Evolutionary conservation across 2,329 filamentous ascomycete species (phyloP).

Genomic region (Elsinoe batatas): DNA sequence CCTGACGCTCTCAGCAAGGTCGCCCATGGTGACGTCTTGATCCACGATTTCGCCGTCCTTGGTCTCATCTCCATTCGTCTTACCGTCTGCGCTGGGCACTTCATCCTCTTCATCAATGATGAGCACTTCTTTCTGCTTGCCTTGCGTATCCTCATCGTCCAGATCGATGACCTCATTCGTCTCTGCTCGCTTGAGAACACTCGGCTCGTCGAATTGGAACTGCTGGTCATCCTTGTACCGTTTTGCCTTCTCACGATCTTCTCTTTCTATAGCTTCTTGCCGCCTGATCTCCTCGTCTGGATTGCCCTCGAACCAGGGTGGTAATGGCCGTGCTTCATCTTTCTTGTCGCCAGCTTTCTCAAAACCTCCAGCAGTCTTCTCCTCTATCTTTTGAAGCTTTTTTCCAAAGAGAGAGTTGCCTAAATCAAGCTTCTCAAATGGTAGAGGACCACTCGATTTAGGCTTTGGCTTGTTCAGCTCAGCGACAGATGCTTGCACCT

Average conservation of each 20-base stretch:
- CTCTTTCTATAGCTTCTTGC: slow-evolving; percentile 30
- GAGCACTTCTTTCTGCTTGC: slow-evolving; percentile 40
- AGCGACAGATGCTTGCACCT: slow-evolving; percentile 21
- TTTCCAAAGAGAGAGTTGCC: slow-evolving; percentile 49
- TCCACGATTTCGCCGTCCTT: slow-evolving; percentile 15
- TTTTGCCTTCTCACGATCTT: slow-evolving; percentile 47
- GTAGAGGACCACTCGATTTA: slow-evolving; percentile 66
- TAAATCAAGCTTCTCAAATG: slow-evolving; percentile 73
- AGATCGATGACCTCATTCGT: slow-evolving; percentile 39
- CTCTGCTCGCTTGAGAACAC: slow-evolving; percentile 48
- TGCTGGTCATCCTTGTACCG: slow-evolving; percentile 50
- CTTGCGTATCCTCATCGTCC: slow-evolving; percentile 32
- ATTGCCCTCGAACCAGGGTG: slow-evolving; percentile 61
- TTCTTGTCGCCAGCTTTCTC: slow-evolving; percentile 40
- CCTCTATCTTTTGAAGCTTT: slow-evolving; percentile 43
- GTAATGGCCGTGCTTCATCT: slow-evolving; percentile 51
- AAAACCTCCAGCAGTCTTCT: slow-evolving; percentile 56
- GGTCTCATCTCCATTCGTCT: slow-evolving; percentile 15
- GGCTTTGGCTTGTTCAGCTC: slow-evolving; percentile 10
- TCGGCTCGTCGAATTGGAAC: slow-evolving; percentile 46
- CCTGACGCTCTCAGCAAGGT: slow-evolving; percentile 35
- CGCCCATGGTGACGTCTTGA: slow-evolving; percentile 29
- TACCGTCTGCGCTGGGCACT: slow-evolving; percentile 12
- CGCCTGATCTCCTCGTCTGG: slow-evolving; percentile 50
- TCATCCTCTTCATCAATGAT: slow-evolving; percentile 25